Conservation (phyloP, 2,329 filamentous ascomycete genomes). For the Fusarium nodosum region DNA sequence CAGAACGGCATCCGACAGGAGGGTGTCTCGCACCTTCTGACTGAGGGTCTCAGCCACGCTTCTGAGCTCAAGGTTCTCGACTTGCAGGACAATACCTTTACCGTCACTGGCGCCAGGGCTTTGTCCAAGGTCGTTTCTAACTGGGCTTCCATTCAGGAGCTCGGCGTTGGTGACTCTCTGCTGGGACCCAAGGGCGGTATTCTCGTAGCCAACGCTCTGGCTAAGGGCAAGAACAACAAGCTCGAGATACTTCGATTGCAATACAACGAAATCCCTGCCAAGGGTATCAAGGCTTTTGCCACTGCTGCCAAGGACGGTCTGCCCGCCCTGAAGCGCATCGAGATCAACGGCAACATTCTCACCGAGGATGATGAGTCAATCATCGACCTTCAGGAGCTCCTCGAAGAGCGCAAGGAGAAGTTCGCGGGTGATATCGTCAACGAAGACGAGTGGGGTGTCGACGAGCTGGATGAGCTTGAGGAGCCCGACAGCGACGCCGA, state of each 20-base stretch:
- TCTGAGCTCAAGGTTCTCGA: conserved; percentile 81
- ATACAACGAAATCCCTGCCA: conserved; percentile 92
- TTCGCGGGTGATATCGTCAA: conserved; percentile 73
- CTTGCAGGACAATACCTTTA: conserved; percentile 98
- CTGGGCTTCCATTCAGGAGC: conserved; percentile 83
- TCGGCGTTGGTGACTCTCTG: conserved; percentile 90
- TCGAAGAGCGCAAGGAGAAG: conserved; percentile 84
- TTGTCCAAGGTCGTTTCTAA: conserved; percentile 79
- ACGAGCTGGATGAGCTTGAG: conserved; percentile 88
- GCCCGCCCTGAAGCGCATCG: conserved; percentile 84
- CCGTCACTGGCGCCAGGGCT: conserved; percentile 80
- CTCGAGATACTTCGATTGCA: conserved; percentile 87
- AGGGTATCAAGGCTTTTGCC: conserved; percentile 79
- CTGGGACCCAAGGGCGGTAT: conserved; percentile 82
- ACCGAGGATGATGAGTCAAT: conserved; percentile 84
- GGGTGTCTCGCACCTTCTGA: conserved; percentile 85
- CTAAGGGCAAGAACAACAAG: conserved; percentile 80
- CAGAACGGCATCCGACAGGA: conserved; percentile 98
- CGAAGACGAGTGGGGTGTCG: conserved; percentile 87
- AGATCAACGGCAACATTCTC: conserved; percentile 97
- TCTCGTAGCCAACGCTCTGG: conserved; percentile 79
- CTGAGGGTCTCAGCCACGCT: conserved; percentile 80
- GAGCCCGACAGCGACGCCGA: conserved; percentile 79
- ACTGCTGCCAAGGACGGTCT: conserved; percentile 76
- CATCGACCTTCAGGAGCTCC: conserved; percentile 74